Conservation (phyloP, 2,329 filamentous ascomycete species). For the Aureobasidium namibiae region DNA sequence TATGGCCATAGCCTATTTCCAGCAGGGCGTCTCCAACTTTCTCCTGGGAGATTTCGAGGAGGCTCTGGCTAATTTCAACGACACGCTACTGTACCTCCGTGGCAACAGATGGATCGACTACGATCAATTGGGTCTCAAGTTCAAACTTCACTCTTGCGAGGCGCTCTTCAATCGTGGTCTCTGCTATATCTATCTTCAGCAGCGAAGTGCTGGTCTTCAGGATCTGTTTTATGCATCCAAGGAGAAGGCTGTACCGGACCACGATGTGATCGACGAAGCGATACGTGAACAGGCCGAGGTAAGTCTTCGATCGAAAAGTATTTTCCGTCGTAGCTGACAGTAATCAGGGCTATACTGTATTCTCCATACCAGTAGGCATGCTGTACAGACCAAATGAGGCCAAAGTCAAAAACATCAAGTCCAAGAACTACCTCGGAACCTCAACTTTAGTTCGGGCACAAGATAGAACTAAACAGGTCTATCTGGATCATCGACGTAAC, state of each 20-base stretch:
- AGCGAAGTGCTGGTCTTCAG: constrained; percentile 82
- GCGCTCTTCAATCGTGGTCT: constrained; percentile 94
- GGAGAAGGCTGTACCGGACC: constrained; percentile 92
- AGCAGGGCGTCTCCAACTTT: constrained; percentile 97
- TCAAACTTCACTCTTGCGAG: constrained; percentile 95
- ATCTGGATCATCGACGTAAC: constrained; percentile 21
- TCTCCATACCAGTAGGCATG: constrained; percentile 93
- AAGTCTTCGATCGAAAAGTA: constrained; percentile 22
- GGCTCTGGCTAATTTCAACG: constrained; percentile 96
- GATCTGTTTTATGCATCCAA: constrained; percentile 86
- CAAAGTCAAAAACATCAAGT: constrained; percentile 96
- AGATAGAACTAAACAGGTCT: constrained; percentile 15
- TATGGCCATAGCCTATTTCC: constrained; percentile 94
- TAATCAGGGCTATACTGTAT: constrained; percentile 87
- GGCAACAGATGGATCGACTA: constrained; percentile 98
- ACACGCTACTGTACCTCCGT: constrained; percentile 85
- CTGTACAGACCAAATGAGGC: constrained; percentile 94
- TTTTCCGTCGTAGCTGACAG: constrained; percentile 22
- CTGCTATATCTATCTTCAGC: constrained; percentile 94
- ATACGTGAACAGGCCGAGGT: constrained; percentile 90
- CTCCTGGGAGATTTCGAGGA: constrained; percentile 95
- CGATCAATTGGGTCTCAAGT: constrained; percentile 86
- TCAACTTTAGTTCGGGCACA: constrained; percentile 79
- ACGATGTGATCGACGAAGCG: constrained; percentile 96
- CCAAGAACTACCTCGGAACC: constrained; percentile 95